Conservation (phyloP, 106 monocot genomes). For the Triglochin maritima region DNA sequence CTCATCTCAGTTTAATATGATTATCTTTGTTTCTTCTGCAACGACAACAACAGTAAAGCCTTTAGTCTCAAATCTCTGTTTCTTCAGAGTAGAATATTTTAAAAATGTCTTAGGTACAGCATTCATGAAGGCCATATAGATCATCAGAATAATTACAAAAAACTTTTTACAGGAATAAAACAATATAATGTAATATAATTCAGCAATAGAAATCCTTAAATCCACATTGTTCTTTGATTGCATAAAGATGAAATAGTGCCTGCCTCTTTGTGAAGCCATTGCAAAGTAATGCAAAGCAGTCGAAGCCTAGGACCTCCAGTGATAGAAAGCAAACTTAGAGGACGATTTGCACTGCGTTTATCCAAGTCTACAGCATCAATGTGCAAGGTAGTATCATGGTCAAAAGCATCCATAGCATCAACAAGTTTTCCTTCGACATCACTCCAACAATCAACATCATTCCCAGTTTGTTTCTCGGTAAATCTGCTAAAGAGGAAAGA, state of each 20-base stretch:
- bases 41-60: too few species aligned
- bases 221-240: too few species aligned
- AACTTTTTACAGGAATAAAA: too few species aligned
- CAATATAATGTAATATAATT: too few species aligned
- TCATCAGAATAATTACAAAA: too few species aligned
- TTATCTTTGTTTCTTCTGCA: too few species aligned
- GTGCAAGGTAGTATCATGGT: conserved; percentile 13
- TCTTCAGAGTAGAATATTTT: too few species aligned
- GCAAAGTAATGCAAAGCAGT: conserved; percentile 42
- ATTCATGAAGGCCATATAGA: too few species aligned
- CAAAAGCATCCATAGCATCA: conserved; percentile 36
- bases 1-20: too few species aligned
- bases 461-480: conserved; percentile 4
- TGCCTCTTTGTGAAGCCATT: conserved; percentile 64
- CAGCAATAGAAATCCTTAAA: too few species aligned
- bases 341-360: conserved; percentile 19
- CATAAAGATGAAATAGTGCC: conserved; percentile 6
- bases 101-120: too few species aligned
- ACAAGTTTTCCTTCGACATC: conserved; percentile 43
- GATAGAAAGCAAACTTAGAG: conserved; percentile 56
- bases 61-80: too few species aligned
- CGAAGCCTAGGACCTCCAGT: conserved; percentile 45
- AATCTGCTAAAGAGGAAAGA: conserved; percentile 18
- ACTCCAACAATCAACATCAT: conserved; percentile 31
- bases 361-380: conserved; percentile 9